Conservation (phyloP, 2,329 filamentous ascomycete species). For the Aspergillus novofumigatus region DNA sequence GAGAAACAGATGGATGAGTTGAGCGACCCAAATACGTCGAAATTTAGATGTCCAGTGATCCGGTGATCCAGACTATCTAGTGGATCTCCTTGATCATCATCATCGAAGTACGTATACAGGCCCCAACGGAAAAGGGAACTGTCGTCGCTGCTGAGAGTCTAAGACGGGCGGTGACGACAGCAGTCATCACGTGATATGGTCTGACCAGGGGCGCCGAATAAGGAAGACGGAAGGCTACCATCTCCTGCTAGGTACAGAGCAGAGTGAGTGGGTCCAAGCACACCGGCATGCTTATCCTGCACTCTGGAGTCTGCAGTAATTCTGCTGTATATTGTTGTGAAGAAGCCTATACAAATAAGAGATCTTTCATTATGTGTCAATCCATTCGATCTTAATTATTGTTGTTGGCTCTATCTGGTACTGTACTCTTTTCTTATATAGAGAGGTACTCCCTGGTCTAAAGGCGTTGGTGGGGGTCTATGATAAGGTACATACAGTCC, state of each 20-base stretch:
- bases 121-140: not conserved
- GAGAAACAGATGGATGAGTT: not conserved
- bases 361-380: not conserved
- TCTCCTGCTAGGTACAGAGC: not conserved
- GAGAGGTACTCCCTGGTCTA: not conserved
- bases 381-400: not conserved
- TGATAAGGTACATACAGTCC: not conserved
- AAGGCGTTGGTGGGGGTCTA: not conserved
- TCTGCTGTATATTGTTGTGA: not conserved
- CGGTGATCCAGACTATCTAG: not conserved
- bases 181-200: slow-evolving; percentile 6
- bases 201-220: not conserved
- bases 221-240: not conserved
- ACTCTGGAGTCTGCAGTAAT: not conserved
- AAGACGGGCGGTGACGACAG: slow-evolving; percentile 11
- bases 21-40: not conserved
- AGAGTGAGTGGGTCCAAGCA: not conserved
- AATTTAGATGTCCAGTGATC: not conserved
- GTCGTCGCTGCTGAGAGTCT: slow-evolving; percentile 3
- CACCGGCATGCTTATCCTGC: not conserved
- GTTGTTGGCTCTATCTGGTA: not conserved
- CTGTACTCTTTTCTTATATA: not conserved
- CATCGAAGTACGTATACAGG: not conserved
- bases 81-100: not conserved
- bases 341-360: not conserved